phyloP scores from a whole-genome alignment of 768 basidiomycete species.

The Lentinus brumalis region DNA sequence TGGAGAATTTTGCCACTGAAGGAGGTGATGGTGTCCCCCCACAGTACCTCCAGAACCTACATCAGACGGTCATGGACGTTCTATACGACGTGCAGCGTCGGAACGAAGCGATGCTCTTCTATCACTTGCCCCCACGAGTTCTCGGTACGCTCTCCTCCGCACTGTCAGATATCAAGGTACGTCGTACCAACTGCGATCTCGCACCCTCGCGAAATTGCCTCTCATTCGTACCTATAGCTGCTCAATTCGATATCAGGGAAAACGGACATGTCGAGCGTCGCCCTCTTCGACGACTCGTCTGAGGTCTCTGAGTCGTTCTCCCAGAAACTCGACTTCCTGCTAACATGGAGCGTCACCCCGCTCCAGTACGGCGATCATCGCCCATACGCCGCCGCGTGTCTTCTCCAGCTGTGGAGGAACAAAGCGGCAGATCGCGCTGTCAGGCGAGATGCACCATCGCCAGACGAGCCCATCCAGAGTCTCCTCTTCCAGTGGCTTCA shows the following conservation, averaged over 20 bases:
- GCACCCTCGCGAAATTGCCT: too few species aligned
- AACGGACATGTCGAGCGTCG: slow-evolving; percentile 58
- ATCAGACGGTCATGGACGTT: slow-evolving; percentile 53
- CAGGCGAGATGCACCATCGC: slow-evolving; percentile 60
- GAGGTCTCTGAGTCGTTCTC: slow-evolving; percentile 47
- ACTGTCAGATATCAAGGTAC: slow-evolving; percentile 53
- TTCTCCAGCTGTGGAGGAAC: slow-evolving; percentile 65
- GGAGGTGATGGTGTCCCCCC: slow-evolving; percentile 32
- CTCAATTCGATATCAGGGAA: slow-evolving; percentile 74
- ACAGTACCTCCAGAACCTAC: slow-evolving; percentile 44
- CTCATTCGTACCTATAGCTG: slow-evolving; percentile 42
- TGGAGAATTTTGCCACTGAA: slow-evolving; percentile 38
- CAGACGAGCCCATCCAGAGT: slow-evolving; percentile 69
- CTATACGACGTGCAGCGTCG: slow-evolving; percentile 71
- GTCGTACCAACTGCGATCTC: not conserved
- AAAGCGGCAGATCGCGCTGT: slow-evolving; percentile 63
- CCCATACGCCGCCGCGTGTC: slow-evolving; percentile 70
- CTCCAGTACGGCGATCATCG: slow-evolving; percentile 84
- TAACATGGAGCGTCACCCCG: slow-evolving; percentile 81
- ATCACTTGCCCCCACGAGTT: slow-evolving; percentile 61
- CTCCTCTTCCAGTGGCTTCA: slow-evolving; percentile 84
- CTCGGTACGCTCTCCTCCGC: slow-evolving; percentile 63
- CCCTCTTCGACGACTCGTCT: slow-evolving; percentile 56
- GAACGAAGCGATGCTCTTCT: slow-evolving; percentile 81
- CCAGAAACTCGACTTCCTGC: slow-evolving; percentile 71